Evolutionary conservation across 441 rosid species (phyloP), one percentile per base, ranked within the genome.

Genomic region (Raphanus hybrid): DNA sequence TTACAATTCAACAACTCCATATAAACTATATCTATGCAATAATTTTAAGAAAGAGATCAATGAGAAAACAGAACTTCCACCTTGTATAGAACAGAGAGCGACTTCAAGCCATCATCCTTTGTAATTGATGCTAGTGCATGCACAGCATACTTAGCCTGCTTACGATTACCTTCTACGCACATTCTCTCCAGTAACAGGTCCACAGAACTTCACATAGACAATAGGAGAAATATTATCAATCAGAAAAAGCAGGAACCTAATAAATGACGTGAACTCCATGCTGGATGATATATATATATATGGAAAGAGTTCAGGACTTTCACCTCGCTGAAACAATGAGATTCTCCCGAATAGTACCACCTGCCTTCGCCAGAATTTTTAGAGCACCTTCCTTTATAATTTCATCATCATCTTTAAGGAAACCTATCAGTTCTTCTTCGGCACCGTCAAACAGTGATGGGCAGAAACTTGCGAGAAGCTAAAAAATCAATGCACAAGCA

Each of bases 61-160:
- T 15, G 59, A 61, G 50, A 68, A 57, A 91, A 75, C 54, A 61
- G 77, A 60, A 66, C 0, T 60, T 12, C 35, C 74, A 80, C 99
- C 98, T 97, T 97, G 89, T 97, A 97, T 64, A 97, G 81, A 86
- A 97, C 97, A 80, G 99, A 97, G 50, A 97, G 97, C 58, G 99
- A 92, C 87, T 88, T 97, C 60, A 97, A 88, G 55, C 99, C 99
- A 55, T 97, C 99, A 81, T 97, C 99, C 85, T 92, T 94, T 74
- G 98, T 92, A 87, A 97, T 97, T 71, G 99, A 94, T 82, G 98
- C 98, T 32, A 97, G 86, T 43, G 99, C 98, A 84, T 89, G 97
- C 71, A 97, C 99, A 80, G 99, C 99, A 88, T 92, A 91, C 85
- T 94, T 97, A 57, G 98, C 99, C 81, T 97, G 97, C 70, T 89